Conservation (phyloP, 129 eudicot species). For the Tagetes patula region DNA sequence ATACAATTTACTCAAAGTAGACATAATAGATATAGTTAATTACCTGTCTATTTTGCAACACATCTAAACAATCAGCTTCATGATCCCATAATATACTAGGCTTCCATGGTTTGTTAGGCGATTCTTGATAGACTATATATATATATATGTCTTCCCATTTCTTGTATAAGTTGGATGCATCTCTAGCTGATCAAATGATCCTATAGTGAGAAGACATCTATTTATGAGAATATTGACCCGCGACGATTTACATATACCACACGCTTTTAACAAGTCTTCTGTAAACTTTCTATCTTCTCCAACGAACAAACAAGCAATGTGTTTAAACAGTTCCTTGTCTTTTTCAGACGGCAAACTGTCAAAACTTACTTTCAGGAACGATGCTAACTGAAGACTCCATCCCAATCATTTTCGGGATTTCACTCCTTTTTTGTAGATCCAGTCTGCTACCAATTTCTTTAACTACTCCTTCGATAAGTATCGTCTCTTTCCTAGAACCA, state of each 20-base stretch:
- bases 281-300: constrained; percentile 10
- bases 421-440: constrained; percentile 1
- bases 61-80: constrained; percentile 12
- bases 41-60: constrained; percentile 19
- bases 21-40: neutral
- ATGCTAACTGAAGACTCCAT: neutral
- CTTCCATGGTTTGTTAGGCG: constrained; percentile 30
- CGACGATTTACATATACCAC: neutral
- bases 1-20: neutral
- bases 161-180: constrained; percentile 34
- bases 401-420: constrained; percentile 3
- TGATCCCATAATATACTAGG: constrained; percentile 23
- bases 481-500: constrained; percentile 8
- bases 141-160: constrained; percentile 38
- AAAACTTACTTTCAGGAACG: constrained; percentile 19
- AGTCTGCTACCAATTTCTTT: constrained; percentile 8
- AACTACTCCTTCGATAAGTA: constrained; percentile 24
- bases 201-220: constrained; percentile 21
- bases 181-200: neutral
- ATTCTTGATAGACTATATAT: constrained; percentile 27
- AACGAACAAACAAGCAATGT: constrained; percentile 26
- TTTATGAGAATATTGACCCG: constrained; percentile 8
- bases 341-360: constrained; percentile 23
- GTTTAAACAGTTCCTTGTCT: constrained; percentile 18
- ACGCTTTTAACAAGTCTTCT: neutral